A percentile compares a stretch with the other conserved stretches of the same genome.
Conservation (phyloP, 2,329 filamentous ascomycete species). For the Pleoardoris graminearum region DNA sequence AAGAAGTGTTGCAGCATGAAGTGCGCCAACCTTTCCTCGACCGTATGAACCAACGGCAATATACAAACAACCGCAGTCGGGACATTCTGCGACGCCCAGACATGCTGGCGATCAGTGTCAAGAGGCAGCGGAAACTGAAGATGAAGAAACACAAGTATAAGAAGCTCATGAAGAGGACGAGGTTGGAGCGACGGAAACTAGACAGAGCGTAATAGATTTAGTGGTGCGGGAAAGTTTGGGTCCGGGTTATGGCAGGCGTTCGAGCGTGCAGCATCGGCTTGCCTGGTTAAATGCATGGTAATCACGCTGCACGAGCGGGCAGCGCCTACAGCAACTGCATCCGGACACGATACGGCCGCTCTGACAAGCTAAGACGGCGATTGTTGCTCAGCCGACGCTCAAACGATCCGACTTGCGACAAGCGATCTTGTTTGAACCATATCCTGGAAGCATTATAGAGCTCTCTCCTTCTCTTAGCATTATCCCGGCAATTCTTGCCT, state of each 20-base stretch:
- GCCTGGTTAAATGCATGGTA: slow-evolving; percentile 4
- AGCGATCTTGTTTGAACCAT: slow-evolving; percentile 13
- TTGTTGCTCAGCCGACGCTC: slow-evolving; percentile 7
- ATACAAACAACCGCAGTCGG: slow-evolving; percentile 60
- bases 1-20: slow-evolving; percentile 46
- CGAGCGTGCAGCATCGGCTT: slow-evolving; percentile 1
- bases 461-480: slow-evolving; percentile 27
- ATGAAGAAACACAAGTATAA: slow-evolving; percentile 99
- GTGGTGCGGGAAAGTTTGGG: slow-evolving; percentile 19
- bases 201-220: slow-evolving; percentile 48
- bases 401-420: slow-evolving; percentile 13
- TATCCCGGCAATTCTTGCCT: slow-evolving; percentile 25
- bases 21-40: slow-evolving; percentile 62
- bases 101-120: slow-evolving; percentile 87
- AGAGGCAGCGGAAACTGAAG: slow-evolving; percentile 88
- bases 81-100: slow-evolving; percentile 66
- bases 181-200: slow-evolving; percentile 83
- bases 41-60: slow-evolving; percentile 68
- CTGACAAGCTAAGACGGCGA: neutral
- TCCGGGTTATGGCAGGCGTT: slow-evolving; percentile 13
- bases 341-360: neutral
- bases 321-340: slow-evolving; percentile 2
- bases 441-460: slow-evolving; percentile 33
- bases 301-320: slow-evolving; percentile 2
- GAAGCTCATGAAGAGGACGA: slow-evolving; percentile 94